Conservation (phyloP, 2,329 filamentous ascomycete species). For the Diaporthe citrichinensis region DNA sequence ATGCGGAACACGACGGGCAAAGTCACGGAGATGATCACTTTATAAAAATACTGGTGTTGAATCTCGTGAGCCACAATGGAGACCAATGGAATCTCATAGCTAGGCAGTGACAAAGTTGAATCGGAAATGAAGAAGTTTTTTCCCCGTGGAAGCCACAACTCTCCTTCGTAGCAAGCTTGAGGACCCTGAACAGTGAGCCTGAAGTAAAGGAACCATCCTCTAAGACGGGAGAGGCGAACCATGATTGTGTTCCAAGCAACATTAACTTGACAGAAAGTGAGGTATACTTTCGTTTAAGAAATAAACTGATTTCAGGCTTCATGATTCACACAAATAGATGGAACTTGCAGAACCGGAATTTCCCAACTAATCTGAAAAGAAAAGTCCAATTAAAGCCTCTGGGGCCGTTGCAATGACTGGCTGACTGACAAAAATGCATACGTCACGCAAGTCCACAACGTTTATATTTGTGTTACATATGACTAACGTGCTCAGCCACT, state of each 20-base stretch:
- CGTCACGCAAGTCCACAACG: neutral
- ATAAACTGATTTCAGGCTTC: neutral
- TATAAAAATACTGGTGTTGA: neutral
- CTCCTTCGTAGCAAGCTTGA: too few relatives aligned
- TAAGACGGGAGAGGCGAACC: too few relatives aligned
- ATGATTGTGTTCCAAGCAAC: too few relatives aligned
- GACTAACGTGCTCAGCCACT: neutral
- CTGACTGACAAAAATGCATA: neutral
- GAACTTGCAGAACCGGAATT: neutral
- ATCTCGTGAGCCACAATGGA: neutral
- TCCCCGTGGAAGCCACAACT: too few relatives aligned
- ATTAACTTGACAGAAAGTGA: too few relatives aligned
- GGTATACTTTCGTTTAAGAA: too few relatives aligned
- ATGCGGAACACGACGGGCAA: neutral
- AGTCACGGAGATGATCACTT: neutral
- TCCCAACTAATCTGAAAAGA: neutral
- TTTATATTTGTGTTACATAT: neutral
- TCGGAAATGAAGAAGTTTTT: neutral
- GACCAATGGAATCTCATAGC: neutral
- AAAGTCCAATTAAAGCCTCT: neutral
- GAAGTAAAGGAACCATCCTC: too few relatives aligned
- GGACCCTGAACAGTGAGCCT: too few relatives aligned
- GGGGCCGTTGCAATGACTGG: neutral
- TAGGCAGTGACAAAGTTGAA: neutral
- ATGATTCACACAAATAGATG: neutral